These are phyloP conservation scores for Diaporthe helianthi DNA, from an alignment of 2,329 filamentous ascomycete genomes.

Conservation along the genomic window DNA sequence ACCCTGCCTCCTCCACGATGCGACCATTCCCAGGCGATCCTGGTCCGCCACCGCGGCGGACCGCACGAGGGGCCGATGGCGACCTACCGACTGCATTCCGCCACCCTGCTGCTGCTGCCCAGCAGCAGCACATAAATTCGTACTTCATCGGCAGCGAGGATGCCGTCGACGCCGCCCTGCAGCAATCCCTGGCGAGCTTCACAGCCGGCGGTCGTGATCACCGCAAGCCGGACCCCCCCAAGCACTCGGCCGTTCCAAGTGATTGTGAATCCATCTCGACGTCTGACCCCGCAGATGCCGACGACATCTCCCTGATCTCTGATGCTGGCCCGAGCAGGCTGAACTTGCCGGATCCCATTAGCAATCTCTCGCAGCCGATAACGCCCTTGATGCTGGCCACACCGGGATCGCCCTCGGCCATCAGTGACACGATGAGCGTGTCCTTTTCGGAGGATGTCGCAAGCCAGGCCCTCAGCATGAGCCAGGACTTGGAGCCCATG, in stretches of 20 bases:
- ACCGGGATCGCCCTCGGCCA: constrained; percentile 48
- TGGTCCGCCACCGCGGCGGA: constrained; percentile 49
- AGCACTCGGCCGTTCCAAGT: constrained; percentile 25
- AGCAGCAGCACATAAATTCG: constrained; percentile 52
- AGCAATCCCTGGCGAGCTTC: constrained; percentile 40
- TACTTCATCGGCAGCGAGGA: constrained; percentile 60
- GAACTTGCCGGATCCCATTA: constrained; percentile 29
- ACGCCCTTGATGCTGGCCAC: constrained; percentile 54
- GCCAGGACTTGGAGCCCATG: constrained; percentile 53
- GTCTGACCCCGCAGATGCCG: constrained; percentile 23
- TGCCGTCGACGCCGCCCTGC: constrained; percentile 50
- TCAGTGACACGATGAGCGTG: constrained; percentile 59
- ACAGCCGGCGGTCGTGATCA: constrained; percentile 43
- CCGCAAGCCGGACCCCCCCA: constrained; percentile 40
- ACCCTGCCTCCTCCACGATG: constrained; percentile 42
- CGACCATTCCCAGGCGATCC: constrained; percentile 53
- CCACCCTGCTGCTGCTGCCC: constrained; percentile 39
- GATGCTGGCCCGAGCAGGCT: constrained; percentile 32
- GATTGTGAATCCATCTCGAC: constrained; percentile 26
- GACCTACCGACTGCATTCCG: constrained; percentile 43
- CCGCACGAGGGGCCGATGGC: constrained; percentile 48
- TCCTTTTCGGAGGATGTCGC: constrained; percentile 55
- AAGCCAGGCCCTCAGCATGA: constrained; percentile 46
- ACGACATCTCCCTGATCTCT: constrained; percentile 33
- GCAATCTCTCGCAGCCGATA: constrained; percentile 50